phyloP scores from a whole-genome alignment of 257 asterid genomes.

The Paraleonurus japonicus region DNA sequence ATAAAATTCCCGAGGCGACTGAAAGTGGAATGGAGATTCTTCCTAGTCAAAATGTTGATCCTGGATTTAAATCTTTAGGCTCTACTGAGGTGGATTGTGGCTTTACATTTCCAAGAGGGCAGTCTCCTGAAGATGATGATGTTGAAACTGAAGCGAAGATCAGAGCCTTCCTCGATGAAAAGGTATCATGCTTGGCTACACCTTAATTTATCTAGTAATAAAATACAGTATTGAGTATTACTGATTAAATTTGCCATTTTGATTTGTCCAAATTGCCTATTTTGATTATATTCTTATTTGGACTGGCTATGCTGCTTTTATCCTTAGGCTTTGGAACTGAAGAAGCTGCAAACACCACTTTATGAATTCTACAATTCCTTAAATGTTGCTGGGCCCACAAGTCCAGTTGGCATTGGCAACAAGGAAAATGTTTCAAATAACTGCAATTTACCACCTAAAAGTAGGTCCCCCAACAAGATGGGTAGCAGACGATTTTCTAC shows the following conservation, averaged over 20 bases:
- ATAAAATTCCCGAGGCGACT: constrained; percentile 63
- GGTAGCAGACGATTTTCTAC: constrained; percentile 73
- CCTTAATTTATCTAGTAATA: not conserved
- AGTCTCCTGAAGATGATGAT: constrained; percentile 73
- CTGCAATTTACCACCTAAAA: constrained; percentile 82
- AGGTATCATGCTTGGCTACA: constrained; percentile 43
- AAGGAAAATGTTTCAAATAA: constrained; percentile 78
- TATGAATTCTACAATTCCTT: constrained; percentile 84
- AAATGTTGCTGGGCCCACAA: constrained; percentile 58
- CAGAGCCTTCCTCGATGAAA: constrained; percentile 87
- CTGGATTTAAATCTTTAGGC: constrained; percentile 39
- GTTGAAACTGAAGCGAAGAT: constrained; percentile 88
- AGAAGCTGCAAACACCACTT: constrained; percentile 90
- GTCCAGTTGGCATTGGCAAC: constrained; percentile 56
- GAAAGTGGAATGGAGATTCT: constrained; percentile 42
- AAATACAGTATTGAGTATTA: not conserved
- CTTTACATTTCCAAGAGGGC: constrained; percentile 68
- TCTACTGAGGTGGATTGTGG: constrained; percentile 54
- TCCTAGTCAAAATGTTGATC: constrained; percentile 41
- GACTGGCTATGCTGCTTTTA: constrained; percentile 19
- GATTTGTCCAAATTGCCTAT: not conserved
- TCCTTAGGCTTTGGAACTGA: constrained; percentile 80
- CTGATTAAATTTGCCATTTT: not conserved
- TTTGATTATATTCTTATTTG: constrained; percentile 7
- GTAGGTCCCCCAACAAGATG: constrained; percentile 78